These are phyloP conservation scores for Pichia sp. DNA, from an alignment of 1,139 yeast species.

Conservation along the genomic window DNA sequence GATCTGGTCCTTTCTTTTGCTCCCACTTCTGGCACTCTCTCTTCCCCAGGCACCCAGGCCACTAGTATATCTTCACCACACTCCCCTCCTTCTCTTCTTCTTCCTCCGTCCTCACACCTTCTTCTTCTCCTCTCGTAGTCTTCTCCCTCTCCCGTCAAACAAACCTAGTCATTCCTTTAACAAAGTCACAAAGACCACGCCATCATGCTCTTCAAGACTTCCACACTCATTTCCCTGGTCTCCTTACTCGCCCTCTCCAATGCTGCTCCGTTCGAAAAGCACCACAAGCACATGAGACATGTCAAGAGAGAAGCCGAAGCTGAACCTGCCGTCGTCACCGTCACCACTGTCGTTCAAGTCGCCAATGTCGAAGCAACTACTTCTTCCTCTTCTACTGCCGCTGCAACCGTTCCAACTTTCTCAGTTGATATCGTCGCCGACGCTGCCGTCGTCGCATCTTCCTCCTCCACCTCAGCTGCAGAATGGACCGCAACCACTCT, in stretches of 20 bases:
- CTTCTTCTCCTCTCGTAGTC: no score
- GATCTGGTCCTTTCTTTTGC: no score
- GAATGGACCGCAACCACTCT: not conserved
- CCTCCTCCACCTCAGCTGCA: constrained; percentile 5
- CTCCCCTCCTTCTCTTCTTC: no score
- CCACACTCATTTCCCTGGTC: not conserved
- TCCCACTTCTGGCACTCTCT: no score
- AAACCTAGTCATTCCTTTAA: no score
- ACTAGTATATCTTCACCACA: no score
- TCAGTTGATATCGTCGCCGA: constrained; percentile 12
- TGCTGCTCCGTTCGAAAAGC: constrained; percentile 24
- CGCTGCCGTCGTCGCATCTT: constrained; percentile 14
- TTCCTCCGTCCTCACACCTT: no score
- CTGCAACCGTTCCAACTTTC: no score
- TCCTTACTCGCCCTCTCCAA: constrained; percentile 14
- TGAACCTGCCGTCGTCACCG: constrained; percentile 12
- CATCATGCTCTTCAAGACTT: not conserved
- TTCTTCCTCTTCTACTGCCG: constrained; percentile 12
- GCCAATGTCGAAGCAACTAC: constrained; percentile 4
- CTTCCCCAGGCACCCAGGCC: no score
- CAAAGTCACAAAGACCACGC: no score
- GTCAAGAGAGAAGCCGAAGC: constrained; percentile 24
- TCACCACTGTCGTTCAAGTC: constrained; percentile 7
- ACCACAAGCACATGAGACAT: constrained; percentile 25
- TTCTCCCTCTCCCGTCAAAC: no score